Evolutionary conservation across 345 rosid species (phyloP), one percentile per base, ranked within the genome.

Genomic region (Hibiscus trionum): DNA sequence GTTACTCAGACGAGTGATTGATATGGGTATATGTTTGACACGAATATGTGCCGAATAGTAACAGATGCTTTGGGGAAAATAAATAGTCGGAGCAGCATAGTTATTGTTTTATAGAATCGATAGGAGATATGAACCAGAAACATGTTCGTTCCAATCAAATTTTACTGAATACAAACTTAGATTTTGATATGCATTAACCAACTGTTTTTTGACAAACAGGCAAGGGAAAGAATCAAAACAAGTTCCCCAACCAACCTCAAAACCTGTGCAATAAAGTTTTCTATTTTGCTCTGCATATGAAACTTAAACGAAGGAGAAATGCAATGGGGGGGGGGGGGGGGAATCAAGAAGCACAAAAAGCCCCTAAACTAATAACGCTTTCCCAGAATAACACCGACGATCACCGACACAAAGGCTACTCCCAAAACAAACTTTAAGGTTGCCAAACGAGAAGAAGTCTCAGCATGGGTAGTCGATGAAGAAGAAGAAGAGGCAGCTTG

Each of bases 341-440:
- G 21, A 0, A 21, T 21, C 42, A 64, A 33, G 66, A 33, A 64
- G 11, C 31, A 64, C 29, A 19, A 37, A 59, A 26, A 46, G 2
- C 1, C 4, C 47, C 61, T 52, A 74, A 78, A 70, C 82, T 88
- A 95, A 68, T 90, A 95, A 57, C 82, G 77, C 78, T 89, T 95
- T 70, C 99, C 98, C 62, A 95, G 85, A 79, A 89, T 77, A 7
- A 89, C 60, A 42, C 99, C 98, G 6, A 93, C 64, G 81, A 95
- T 72, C 69, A 87, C 73, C 12, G 99, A 92, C 44, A 89, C 74
- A 59, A 92, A 75, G 44, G 94, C 99, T 33, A 92, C 88, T 74
- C 87, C 89, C 11, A 86, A 17, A 50, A 89, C 69, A 74, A 90
- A 70, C 84, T 87, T 84, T 12, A 88, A 63, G 83, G 75, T 76